Base-by-base conservation (phyloP, 495 filamentous ascomycete species). In the Aspergillus bertholletiae region DNA sequence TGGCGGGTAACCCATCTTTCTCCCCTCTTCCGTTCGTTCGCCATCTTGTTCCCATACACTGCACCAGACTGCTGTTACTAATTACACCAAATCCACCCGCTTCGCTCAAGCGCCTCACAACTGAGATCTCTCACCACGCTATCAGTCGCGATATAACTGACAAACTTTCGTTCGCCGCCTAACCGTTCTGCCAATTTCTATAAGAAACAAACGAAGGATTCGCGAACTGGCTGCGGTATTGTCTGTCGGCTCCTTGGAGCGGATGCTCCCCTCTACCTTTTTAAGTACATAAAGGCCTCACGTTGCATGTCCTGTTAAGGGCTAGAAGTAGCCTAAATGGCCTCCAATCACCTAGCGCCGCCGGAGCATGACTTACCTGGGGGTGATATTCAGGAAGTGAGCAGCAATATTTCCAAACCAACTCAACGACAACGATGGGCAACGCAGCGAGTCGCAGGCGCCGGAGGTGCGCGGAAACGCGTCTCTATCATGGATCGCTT, bases 391-490 rank as follows among this genome's bases (percentile, higher is more conserved):
- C 66, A 56, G 18, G 67, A 69, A 55, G 60, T 64, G 49, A 74
- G 66, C 54, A 84, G 77, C 50, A 76, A 80, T 59, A 70, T 81
- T 55, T 80, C 78, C 22, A 79, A 78, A 56, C 82, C 83, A 11
- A 80, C 79, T 26, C 86, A 88, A 72, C 77, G 90, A 64, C 84
- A 91, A 64, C 79, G 95, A 85, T 99, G 94, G 94, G 94, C 94
- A 51, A 97, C 94, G 26, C 89, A 90, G 58, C 86, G 89, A 63
- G 78, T 85, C 57, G 85, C 81, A 49, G 86, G 88, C 54, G 76
- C 83, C 70, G 87, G 85, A 66, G 89, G 85, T 28, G 70, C 83
- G 62, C 75, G 80, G 64, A 97, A 97, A 76, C 87, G 94, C 53
- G 79, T 88, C 45, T 93, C 89, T 51, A 86, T 99, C 58, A 86